A percentile compares a stretch with the other conserved stretches of the same genome.
These are phyloP conservation scores for Oxalis stricta DNA, from an alignment of 441 rosid genomes.

Conservation along the genomic window DNA sequence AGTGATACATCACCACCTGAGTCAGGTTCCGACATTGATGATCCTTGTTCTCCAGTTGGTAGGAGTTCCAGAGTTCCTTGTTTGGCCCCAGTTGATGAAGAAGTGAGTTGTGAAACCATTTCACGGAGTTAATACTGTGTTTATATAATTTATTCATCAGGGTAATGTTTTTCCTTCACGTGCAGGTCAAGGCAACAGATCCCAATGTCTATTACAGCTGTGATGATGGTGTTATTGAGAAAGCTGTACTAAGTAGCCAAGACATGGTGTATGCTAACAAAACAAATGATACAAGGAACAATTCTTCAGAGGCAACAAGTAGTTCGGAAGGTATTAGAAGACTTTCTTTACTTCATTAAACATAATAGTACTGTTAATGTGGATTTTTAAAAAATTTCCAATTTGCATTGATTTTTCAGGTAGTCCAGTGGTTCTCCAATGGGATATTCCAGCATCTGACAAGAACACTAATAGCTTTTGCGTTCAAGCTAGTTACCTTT, in stretches of 20 bases:
- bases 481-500: conserved; percentile 38
- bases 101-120: conserved; percentile 35
- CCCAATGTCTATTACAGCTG: conserved; percentile 62
- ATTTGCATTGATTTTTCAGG: conserved; percentile 23
- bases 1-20: conserved; percentile 40
- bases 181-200: conserved; percentile 48
- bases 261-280: conserved; percentile 18
- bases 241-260: conserved; percentile 18
- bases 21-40: conserved; percentile 56
- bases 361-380: background rate
- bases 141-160: background rate
- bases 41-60: conserved; percentile 33
- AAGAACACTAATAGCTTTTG: conserved; percentile 27
- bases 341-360: background rate
- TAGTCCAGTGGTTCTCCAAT: conserved; percentile 17
- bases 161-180: conserved; percentile 10
- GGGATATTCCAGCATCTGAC: conserved; percentile 23
- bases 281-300: conserved; percentile 9
- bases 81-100: conserved; percentile 42
- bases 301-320: conserved; percentile 9
- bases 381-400: background rate
- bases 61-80: conserved; percentile 28
- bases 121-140: background rate
- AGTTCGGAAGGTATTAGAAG: conserved; percentile 26
- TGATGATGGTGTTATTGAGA: conserved; percentile 37